These are phyloP conservation scores for Tetrahymena elliotti DNA, from an alignment of 73 alveolate species.

Conservation along the genomic window DNA sequence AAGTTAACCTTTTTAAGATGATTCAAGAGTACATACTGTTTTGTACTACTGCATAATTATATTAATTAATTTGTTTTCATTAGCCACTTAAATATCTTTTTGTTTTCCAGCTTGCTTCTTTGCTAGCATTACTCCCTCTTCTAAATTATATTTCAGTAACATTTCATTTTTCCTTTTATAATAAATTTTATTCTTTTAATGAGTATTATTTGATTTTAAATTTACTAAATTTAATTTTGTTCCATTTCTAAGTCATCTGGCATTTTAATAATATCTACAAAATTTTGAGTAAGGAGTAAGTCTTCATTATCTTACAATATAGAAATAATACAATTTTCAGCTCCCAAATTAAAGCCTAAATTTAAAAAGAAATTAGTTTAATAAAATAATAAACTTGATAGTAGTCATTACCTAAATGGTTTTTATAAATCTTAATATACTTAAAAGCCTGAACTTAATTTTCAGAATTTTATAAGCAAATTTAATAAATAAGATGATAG, in stretches of 20 bases:
- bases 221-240: background rate
- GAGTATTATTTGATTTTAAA: background rate
- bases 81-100: background rate
- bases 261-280: background rate
- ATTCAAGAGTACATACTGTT: background rate
- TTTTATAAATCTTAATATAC: background rate
- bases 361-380: background rate
- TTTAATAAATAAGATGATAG: background rate
- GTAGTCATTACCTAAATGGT: background rate
- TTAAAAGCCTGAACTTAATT: background rate
- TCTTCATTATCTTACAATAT: background rate
- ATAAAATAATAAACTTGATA: background rate
- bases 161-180: background rate
- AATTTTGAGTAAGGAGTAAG: background rate
- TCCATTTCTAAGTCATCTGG: background rate
- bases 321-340: background rate
- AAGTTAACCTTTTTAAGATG: background rate
- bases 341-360: background rate
- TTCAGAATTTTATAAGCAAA: background rate
- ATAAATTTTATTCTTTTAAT: background rate
- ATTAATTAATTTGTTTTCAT: background rate
- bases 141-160: background rate
- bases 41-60: background rate
- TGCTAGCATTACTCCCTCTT: background rate
- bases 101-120: background rate